phyloP scores from a whole-genome alignment of 2,329 filamentous ascomycete genomes.

The Calonectria pteridis region DNA sequence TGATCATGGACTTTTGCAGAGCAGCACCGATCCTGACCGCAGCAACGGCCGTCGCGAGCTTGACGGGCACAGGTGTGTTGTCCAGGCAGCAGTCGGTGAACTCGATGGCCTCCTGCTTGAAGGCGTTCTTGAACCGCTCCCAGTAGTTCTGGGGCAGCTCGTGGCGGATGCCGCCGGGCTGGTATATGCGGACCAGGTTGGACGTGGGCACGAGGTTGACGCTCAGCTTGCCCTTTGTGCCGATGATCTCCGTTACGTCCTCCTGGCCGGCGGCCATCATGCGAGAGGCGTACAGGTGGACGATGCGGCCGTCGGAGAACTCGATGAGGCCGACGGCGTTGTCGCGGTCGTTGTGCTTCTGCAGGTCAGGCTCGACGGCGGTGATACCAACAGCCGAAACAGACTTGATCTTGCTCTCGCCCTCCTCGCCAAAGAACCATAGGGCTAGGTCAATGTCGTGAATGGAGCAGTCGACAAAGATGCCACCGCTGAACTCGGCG shows the following conservation, averaged over 20 bases:
- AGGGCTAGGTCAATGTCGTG: constrained; percentile 68
- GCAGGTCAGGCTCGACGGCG: constrained; percentile 45
- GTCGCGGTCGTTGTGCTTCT: constrained; percentile 46
- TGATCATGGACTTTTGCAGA: constrained; percentile 68
- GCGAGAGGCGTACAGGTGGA: constrained; percentile 72
- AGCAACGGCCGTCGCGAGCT: constrained; percentile 68
- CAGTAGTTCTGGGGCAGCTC: constrained; percentile 74
- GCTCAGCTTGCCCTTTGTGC: constrained; percentile 72
- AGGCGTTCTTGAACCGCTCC: constrained; percentile 72
- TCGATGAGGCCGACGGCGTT: constrained; percentile 68
- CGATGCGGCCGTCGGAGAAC: constrained; percentile 73
- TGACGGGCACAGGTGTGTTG: constrained; percentile 65
- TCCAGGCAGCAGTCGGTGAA: constrained; percentile 72
- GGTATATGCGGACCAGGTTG: constrained; percentile 68
- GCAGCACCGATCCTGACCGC: constrained; percentile 72
- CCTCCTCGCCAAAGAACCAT: constrained; percentile 48
- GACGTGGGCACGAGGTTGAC: constrained; percentile 59
- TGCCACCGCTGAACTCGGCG: constrained; percentile 73
- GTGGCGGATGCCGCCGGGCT: constrained; percentile 60
- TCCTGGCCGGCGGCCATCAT: constrained; percentile 79
- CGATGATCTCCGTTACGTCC: constrained; percentile 76
- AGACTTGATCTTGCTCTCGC: constrained; percentile 43
- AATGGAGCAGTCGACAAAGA: constrained; percentile 78
- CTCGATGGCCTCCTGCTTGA: constrained; percentile 73
- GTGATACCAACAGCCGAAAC: constrained; percentile 46